Evolutionary conservation across 768 basidiomycete genomes (phyloP), one percentile per base, ranked within the genome.

Genomic region (Tricholoma flavovirens): DNA sequence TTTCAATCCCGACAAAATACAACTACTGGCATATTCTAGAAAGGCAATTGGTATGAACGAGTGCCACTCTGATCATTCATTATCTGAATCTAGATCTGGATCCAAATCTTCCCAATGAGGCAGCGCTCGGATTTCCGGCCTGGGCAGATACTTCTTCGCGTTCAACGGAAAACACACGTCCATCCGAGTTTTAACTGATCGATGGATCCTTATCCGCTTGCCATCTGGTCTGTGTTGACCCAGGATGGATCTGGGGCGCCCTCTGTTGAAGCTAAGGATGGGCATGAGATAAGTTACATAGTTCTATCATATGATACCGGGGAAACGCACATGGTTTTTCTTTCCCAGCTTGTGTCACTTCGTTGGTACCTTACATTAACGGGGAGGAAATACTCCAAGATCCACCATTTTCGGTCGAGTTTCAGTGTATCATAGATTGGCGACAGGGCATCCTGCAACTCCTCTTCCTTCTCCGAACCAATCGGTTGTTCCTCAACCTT

Each of bases 391-490:
- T n/a, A 5, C 66, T 92, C 90, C 38, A 90, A 70, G 32, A 82
- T 53, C 90, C 89, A 90, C 89, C 90, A 90, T 0, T 24, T 42
- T 48, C 60, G 71, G 29, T 67, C 60, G 1, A 80, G 49, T 40
- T 61, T 59, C 22, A 90, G 73, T 64, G 87, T 79, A 64, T 90
- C 88, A 59, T 84, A 86, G 1, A 74, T 66, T 0, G 79, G 82
- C 32, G 75, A 71, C 12, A 85, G 53, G 4, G 82, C 80, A 60
- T 90, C 88, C 3, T 67, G 65, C 30, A 86, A 59, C 30, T 90
- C 87, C 58, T 88, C 84, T 12, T 80, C 76, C 61, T 87, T 87
- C 63, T 88, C 81, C 26, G 66, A 71, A 14, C 60, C 40, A 74
- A 29, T 64, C 51, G 36, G 19, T 53, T 21, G 7, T 54, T 22